These are phyloP conservation scores for Pythium sp. DNA, from an alignment of 352 stramenopile species.

Conservation along the genomic window DNA sequence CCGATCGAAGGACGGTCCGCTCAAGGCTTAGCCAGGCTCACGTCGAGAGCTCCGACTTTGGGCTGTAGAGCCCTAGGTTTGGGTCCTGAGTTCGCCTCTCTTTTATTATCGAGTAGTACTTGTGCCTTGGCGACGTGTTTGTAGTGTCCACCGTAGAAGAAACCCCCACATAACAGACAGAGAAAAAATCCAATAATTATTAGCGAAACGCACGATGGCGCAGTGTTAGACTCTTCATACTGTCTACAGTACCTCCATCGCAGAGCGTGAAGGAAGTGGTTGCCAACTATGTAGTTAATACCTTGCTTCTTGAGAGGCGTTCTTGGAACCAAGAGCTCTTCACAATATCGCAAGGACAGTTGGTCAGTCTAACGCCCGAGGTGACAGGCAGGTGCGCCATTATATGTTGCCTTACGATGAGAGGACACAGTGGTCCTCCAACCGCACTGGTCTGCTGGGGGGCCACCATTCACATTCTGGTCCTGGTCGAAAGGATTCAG, in stretches of 20 bases:
- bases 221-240: neutral
- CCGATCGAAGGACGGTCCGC: constrained; percentile 7
- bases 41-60: neutral
- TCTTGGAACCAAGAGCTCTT: neutral
- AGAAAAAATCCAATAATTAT: neutral
- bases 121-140: neutral
- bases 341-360: neutral
- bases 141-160: neutral
- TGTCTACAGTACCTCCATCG: neutral
- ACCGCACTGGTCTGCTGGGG: neutral
- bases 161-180: neutral
- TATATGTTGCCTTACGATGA: neutral
- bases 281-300: too few species aligned
- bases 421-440: neutral
- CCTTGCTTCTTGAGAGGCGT: neutral
- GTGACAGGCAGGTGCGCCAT: neutral
- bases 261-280: too few species aligned
- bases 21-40: neutral
- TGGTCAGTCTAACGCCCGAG: neutral
- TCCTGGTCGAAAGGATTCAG: neutral
- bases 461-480: neutral
- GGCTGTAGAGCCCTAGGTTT: neutral
- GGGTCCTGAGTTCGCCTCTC: neutral
- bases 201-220: neutral
- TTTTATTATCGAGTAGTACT: neutral